Evolutionary conservation across 2,329 filamentous ascomycete species (phyloP), one percentile per base, ranked within the genome.

Genomic region (Aspergillus glaucus): DNA sequence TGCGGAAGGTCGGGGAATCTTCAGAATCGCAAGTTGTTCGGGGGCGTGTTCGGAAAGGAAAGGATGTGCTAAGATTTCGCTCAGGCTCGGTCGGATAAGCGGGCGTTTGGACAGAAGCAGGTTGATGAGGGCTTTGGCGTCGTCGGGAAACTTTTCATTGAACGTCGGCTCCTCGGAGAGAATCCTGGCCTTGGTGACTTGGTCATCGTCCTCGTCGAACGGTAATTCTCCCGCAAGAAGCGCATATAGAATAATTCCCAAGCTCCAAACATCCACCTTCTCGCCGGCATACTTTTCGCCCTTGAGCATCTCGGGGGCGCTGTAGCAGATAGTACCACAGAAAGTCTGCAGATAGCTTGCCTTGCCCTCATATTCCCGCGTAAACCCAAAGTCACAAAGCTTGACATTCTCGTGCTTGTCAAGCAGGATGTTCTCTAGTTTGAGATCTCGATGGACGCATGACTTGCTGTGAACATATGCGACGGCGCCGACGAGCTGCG

Each of bases 391-490:
- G 67, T 98, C 93, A 58, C 94, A 92, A 52, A 98, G 75, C 72
- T 98, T 98, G 58, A 98, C 93, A 63, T 97, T 95, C 65, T 94
- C 92, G 64, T 96, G 80, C 68, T 94, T 97, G 74, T 98, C 93
- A 58, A 98, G 79, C 42, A 98, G 75, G 50, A 98, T 96, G 63
- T 95, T 95, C 67, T 98, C 93, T 62, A 98, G 79, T 71, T 98
- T 98, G 47, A 98, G 75, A 67, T 98, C 93, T 59, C 93, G 88
- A 68, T 98, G 93, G 30, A 98, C 93, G 65, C 93, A 98, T 5
- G 87, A 91, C 62, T 95, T 91, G 66, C 85, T 86, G 71, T 98
- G 93, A 34, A 98, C 93, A 67, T 97, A 97, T 48, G 86, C 83
- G 30, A 98, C 93, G 15, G 93, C 92, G 55, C 93, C 93, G 39